Evolutionary conservation across 2,329 filamentous ascomycete genomes (phyloP), one percentile per base, ranked within the genome.

Genomic region (Fusarium sp.): DNA sequence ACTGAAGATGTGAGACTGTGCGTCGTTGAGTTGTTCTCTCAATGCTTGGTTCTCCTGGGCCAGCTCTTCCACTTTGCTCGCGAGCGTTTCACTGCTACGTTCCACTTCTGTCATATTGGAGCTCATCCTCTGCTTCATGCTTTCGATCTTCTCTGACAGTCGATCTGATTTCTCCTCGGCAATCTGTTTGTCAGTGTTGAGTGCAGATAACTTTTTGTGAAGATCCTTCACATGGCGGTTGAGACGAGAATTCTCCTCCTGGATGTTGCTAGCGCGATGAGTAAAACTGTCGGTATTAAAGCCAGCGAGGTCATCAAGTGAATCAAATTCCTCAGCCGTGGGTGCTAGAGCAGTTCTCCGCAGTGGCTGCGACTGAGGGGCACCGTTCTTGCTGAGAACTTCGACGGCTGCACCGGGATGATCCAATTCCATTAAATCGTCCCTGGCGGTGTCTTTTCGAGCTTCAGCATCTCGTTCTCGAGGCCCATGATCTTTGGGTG

Each of bases 1-100:
- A 16, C 77, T 80, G 56, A 82, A 81, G 47, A 82, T 82, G 54
- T 82, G 80, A 9, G 78, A 79, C 43, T 80, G 76, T 2, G 77
- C 76, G 35, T 81, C 78, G 29, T 75, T 74, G 9, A 81, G 71
- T 31, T 77, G 75, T 24, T 77, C 74, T 52, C 73, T 73, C 10
- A 81, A 56, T 0, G 58, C 53, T 8, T 52, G 56, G 37, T 78
- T 79, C 65, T 81, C 75, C 4, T 68, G 57, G 23, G 65, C 61
- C 10, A 78, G 60, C 28, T 64, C 65, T 38, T 69, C 54, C n/a
- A 74, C 46, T 18, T 70, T 68, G 26, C 49, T 64, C 6, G 61
- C 65, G n/a, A 74, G 54, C 3, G 60, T 54, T 38, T 74, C 73
- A 15, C 69, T 71, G 15, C 72, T 70, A n/a, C 66, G 69, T 20